Evolutionary conservation across 169 alveolate genomes (phyloP), one percentile per base, ranked within the genome.

Genomic region (Haemoproteus tartakovskyi): DNA sequence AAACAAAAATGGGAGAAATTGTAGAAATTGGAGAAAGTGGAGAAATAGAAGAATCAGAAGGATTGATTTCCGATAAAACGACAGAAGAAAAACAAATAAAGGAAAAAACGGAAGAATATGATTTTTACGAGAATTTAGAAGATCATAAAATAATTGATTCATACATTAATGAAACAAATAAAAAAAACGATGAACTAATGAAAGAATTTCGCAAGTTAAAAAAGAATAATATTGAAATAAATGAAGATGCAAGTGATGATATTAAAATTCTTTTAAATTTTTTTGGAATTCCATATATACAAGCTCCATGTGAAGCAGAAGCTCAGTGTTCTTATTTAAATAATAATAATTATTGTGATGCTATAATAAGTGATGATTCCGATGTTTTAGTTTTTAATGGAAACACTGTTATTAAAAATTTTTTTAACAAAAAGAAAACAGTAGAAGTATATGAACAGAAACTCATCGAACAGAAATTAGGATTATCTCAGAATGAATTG

Each of bases 241-340:
- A 81, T 24, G 79, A 62, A 33, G 91, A 81, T 36, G 80, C 78
- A 78, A 79, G 79, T 79, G 91, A 87, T 48, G 90, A 93, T 59
- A 64, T 92, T 3, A 87, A 89, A 40, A 60, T 61, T 9, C 78
- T 95, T 21, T 87, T 96, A 36, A 79, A 83, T 5, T 88, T 94
- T 22, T 93, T 93, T 63, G 98, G 98, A 8, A 84, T 96, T 14
- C 99, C 99, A 0, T 94, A 85, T 84, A 78, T 96, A 45, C 92
- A 90, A n/a, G 96, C 99, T 2, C 99, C 99, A 2, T 92, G 95
- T 14, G 99, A 96, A 80, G 98, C 99, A 8, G 99, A 96, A 64
- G 96, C 98, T 11, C 97, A 95, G 40, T 94, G 98, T 21, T 96
- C 98, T 3, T 80, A 79, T 37, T 82, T 96, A 36, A 92, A 84